Evolutionary conservation across 768 basidiomycete species (phyloP).

Genomic region (Vararia minispora): DNA sequence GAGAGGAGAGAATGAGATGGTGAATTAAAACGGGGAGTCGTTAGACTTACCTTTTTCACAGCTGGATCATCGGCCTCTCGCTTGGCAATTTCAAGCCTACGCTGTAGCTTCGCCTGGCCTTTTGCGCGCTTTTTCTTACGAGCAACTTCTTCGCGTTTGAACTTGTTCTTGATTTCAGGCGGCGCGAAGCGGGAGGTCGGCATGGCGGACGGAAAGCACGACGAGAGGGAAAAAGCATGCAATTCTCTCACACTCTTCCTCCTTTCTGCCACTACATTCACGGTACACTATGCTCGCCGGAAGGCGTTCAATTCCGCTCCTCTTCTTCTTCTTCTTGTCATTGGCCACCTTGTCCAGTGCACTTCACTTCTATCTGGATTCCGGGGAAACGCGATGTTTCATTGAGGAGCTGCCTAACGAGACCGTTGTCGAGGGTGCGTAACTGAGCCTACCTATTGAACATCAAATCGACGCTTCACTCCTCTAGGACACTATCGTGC

Average conservation of each 20-base stretch:
- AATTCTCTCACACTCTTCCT: neutral
- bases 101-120: slow-evolving; percentile 69
- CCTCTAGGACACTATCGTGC: slow-evolving; percentile 80
- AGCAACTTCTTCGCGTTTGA: slow-evolving; percentile 72
- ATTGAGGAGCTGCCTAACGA: slow-evolving; percentile 92
- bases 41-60: slow-evolving; percentile 54
- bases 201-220: slow-evolving; percentile 25
- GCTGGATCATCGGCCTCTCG: slow-evolving; percentile 65
- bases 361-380: slow-evolving; percentile 94
- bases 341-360: slow-evolving; percentile 48
- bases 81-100: slow-evolving; percentile 68
- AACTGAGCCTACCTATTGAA: neutral
- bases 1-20: neutral
- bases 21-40: neutral
- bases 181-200: slow-evolving; percentile 46
- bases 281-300: neutral
- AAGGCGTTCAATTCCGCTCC: too few relatives aligned
- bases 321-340: slow-evolving; percentile 30
- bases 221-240: neutral
- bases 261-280: neutral
- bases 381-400: slow-evolving; percentile 90
- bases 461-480: neutral
- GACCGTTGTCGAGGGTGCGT: slow-evolving; percentile 87
- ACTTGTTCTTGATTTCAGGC: slow-evolving; percentile 74
- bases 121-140: slow-evolving; percentile 69